Evolutionary conservation across 1,284 basidiomycete genomes (phyloP).

Genomic region (Afroboletus lepidellus): DNA sequence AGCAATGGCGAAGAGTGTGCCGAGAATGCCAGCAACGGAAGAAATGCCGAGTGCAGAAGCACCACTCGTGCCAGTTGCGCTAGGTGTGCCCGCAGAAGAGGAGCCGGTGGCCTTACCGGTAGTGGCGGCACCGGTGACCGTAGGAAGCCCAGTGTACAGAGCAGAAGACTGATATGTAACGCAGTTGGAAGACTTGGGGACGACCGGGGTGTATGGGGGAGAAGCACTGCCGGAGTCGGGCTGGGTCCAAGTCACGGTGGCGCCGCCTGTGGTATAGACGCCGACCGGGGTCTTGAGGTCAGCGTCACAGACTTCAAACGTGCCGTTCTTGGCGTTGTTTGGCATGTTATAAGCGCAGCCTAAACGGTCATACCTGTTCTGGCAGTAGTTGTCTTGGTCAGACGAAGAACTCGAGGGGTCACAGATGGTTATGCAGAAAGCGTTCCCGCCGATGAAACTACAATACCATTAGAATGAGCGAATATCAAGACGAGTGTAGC

Average conservation of each 20-base stretch:
- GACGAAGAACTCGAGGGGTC: slow-evolving; percentile 49
- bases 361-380: slow-evolving; percentile 62
- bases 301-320: slow-evolving; percentile 60
- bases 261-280: slow-evolving; percentile 19
- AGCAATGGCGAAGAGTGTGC: slow-evolving; percentile 45
- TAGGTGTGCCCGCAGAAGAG: slow-evolving; percentile 21
- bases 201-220: slow-evolving; percentile 54
- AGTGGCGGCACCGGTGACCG: slow-evolving; percentile 6
- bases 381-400: slow-evolving; percentile 47
- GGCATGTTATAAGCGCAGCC: slow-evolving; percentile 73
- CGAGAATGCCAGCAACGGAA: slow-evolving; percentile 38
- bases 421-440: slow-evolving; percentile 57
- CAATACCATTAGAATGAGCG: background rate
- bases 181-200: slow-evolving; percentile 68
- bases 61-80: slow-evolving; percentile 29
- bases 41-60: slow-evolving; percentile 41
- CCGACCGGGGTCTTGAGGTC: slow-evolving; percentile 47
- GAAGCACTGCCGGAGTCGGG: slow-evolving; percentile 35
- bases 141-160: slow-evolving; percentile 40
- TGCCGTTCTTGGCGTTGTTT: slow-evolving; percentile 51
- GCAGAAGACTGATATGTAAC: slow-evolving; percentile 50
- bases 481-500: background rate
- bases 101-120: slow-evolving; percentile 18
- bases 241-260: slow-evolving; percentile 27
- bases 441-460: slow-evolving; percentile 60